Evolutionary conservation across 2,329 filamentous ascomycete genomes (phyloP).

Genomic region (Fusarium succisae): DNA sequence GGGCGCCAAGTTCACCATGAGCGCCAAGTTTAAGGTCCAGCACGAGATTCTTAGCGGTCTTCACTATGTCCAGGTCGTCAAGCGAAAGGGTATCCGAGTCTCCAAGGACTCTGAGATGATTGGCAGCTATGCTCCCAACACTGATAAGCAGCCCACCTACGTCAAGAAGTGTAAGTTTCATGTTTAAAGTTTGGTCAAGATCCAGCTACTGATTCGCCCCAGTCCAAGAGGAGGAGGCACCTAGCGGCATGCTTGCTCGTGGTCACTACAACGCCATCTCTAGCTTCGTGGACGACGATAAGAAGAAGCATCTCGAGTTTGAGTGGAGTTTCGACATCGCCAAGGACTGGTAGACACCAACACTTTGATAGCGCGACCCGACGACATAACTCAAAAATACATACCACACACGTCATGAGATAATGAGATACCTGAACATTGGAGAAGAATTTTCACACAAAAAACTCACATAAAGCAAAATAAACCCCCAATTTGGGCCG

Average conservation of each 20-base stretch:
- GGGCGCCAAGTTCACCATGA: conserved; percentile 92
- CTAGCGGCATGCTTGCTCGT: conserved; percentile 87
- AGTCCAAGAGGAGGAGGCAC: conserved; percentile 94
- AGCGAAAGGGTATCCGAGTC: conserved; percentile 85
- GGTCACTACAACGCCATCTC: conserved; percentile 91
- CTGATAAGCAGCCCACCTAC: conserved; percentile 84
- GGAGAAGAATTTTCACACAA: conserved; percentile 26
- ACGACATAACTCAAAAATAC: conserved; percentile 27
- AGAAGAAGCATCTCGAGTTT: conserved; percentile 88
- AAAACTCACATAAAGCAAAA: conserved; percentile 29
- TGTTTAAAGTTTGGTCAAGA: background rate
- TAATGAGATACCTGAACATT: conserved; percentile 44
- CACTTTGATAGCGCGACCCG: background rate
- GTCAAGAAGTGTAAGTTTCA: conserved; percentile 85
- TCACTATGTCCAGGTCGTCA: conserved; percentile 95
- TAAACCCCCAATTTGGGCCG: conserved; percentile 8
- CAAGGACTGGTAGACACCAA: conserved; percentile 82
- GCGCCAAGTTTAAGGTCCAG: conserved; percentile 92
- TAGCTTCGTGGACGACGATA: conserved; percentile 95
- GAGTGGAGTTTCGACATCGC: conserved; percentile 96
- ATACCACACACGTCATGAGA: conserved; percentile 40
- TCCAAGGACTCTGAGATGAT: conserved; percentile 99
- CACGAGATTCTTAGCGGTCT: conserved; percentile 94
- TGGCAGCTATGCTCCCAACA: conserved; percentile 94
- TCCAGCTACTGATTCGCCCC: conserved; percentile 4